Percentiles rank a stretch among this genome's conserved stretches.
Conservation (phyloP, 2,329 filamentous ascomycete species). For the Eutypa lata region DNA sequence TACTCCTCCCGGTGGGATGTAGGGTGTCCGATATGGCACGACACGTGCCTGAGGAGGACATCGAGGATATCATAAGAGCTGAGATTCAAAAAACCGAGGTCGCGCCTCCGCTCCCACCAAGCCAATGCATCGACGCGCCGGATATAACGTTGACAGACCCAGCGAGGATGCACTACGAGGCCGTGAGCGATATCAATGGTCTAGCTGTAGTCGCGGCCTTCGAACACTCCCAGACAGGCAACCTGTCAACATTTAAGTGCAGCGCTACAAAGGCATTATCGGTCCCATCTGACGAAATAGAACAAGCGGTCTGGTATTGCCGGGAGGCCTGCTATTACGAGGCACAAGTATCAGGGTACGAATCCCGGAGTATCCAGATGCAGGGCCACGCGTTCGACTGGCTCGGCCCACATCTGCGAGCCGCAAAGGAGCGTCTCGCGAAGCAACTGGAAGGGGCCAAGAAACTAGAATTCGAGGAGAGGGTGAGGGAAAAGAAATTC, state of each 20-base stretch:
- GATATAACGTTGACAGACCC: slow-evolving; percentile 9
- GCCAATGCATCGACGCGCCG: slow-evolving; percentile 13
- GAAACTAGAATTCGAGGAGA: slow-evolving; percentile 5
- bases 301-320: slow-evolving; percentile 22
- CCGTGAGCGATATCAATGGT: slow-evolving; percentile 27
- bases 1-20: slow-evolving; percentile 1
- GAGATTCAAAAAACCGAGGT: slow-evolving; percentile 16
- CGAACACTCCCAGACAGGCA: slow-evolving; percentile 16
- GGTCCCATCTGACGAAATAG: not conserved
- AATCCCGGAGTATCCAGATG: slow-evolving; percentile 24
- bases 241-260: slow-evolving; percentile 11
- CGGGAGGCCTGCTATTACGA: slow-evolving; percentile 24
- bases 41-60: slow-evolving; percentile 19
- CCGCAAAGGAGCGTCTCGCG: slow-evolving; percentile 16
- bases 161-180: slow-evolving; percentile 15
- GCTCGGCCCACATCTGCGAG: slow-evolving; percentile 18
- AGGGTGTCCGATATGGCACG: slow-evolving; percentile 19
- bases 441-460: slow-evolving; percentile 7
- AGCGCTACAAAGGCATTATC: not conserved
- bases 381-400: slow-evolving; percentile 23
- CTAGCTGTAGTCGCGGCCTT: slow-evolving; percentile 23
- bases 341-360: slow-evolving; percentile 18
- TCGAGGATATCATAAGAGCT: slow-evolving; percentile 12
- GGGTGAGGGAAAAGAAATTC: not conserved
- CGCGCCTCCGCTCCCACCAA: slow-evolving; percentile 1